These are phyloP conservation scores for Leishmania braziliensis DNA, from an alignment of 208 protist species.

Conservation along the genomic window DNA sequence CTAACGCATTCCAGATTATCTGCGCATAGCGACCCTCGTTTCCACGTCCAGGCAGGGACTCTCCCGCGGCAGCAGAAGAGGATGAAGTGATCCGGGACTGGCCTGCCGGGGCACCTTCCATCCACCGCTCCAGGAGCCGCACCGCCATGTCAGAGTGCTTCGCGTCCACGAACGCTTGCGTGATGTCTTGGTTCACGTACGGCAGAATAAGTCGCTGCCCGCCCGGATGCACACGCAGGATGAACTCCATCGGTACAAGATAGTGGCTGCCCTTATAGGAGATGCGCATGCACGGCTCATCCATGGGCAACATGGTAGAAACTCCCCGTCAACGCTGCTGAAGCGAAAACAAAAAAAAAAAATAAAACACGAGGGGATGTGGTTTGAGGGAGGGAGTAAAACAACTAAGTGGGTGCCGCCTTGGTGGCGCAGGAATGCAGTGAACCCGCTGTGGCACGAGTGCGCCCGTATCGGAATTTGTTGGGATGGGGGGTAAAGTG, in stretches of 20 bases:
- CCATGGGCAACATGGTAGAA: not conserved
- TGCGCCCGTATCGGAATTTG: not conserved
- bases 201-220: constrained; percentile 31
- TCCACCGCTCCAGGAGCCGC: constrained; percentile 38
- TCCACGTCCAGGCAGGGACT: not conserved
- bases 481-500: too few species aligned
- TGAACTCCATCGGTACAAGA: constrained; percentile 30
- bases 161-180: constrained; percentile 32
- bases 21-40: not conserved
- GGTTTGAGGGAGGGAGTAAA: not conserved
- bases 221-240: constrained; percentile 34
- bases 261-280: constrained; percentile 34
- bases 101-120: constrained; percentile 22
- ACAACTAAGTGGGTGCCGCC: not conserved
- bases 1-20: constrained; percentile 22
- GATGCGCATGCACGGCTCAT: constrained; percentile 16
- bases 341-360: constrained; percentile 5
- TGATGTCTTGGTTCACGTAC: constrained; percentile 39
- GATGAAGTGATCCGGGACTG: not conserved
- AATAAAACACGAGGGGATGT: constrained; percentile 2
- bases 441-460: not conserved
- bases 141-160: constrained; percentile 32
- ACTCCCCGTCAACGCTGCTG: not conserved
- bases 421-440: not conserved
- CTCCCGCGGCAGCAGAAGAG: not conserved